Base-by-base conservation (phyloP, 495 filamentous ascomycete genomes). In the Penicillium salamii region DNA sequence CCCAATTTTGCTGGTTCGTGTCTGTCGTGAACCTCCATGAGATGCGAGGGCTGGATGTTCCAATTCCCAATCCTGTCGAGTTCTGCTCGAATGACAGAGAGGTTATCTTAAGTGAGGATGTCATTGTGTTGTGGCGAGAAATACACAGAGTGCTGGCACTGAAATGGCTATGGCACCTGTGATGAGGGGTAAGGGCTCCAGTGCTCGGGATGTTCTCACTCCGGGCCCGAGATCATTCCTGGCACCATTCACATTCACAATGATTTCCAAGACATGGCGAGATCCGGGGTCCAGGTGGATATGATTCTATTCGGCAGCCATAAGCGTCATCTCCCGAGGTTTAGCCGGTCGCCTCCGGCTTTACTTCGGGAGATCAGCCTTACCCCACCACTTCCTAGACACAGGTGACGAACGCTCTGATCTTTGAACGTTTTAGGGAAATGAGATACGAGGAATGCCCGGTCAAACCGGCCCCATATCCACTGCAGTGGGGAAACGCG, bases 1-100 rank as follows among this genome's bases (percentile, higher is more conserved):
- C 55, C 67, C 69, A 74, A 35, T 68, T 54, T 4, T 28, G 23
- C 38, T n/a, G 24, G 48, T 59, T 14, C 47, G 33, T 26, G 23
- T 42, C 31, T 17, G 43, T 33, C 5, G 52, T 37, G 38, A 69
- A 67, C 7, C 53, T 53, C 68, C 68, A 71, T 12, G 68, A 71
- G 8, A 71, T 41, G 17, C 68, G 66, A 33, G 68, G 68, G 5
- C 36, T 49, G 13, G 61, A 20, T 19, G 42, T 50, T 23, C 53
- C 52, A 17, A 71, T 52, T 13, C 65, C 68, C 11, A 66, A 54
- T 11, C 66, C 66, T 3, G 63, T 59, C 12, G 54, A 40, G 38
- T 71, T 62, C 38, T 71, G 68, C 50, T 68, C 68, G 31, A 61
- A 61, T 13, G 61, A 54, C n/a, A 56, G 21, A 6, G 56, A 46